Evolutionary conservation across 768 basidiomycete genomes (phyloP).

Genomic region (Suillus spraguei): DNA sequence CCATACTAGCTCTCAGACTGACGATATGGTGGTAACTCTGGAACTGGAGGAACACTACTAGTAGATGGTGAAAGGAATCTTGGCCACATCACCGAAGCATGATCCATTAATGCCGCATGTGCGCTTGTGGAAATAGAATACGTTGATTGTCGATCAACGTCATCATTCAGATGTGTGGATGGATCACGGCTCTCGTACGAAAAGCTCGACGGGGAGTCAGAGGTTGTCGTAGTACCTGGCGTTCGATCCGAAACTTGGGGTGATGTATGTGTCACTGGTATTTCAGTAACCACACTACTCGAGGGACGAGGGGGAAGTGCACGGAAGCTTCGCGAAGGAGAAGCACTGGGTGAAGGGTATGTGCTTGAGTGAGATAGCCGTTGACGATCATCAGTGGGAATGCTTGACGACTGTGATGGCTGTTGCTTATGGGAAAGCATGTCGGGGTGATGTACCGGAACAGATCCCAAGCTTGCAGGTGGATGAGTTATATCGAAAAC

Average conservation of each 20-base stretch:
- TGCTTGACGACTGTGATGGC: slow-evolving; percentile 9
- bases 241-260: slow-evolving; percentile 1
- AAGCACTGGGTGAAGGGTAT: slow-evolving; percentile 15
- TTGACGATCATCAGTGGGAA: background rate
- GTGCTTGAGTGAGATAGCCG: background rate
- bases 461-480: slow-evolving; percentile 18
- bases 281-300: background rate
- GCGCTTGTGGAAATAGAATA: slow-evolving; percentile 27
- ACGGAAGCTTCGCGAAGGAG: slow-evolving; percentile 25
- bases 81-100: slow-evolving; percentile 27
- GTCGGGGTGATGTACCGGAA: slow-evolving; percentile 23
- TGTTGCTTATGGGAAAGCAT: slow-evolving; percentile 10
- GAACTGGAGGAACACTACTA: slow-evolving; percentile 9
- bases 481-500: slow-evolving; percentile 26
- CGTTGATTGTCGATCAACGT: slow-evolving; percentile 22
- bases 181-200: slow-evolving; percentile 2
- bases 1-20: slow-evolving; percentile 14
- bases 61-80: slow-evolving; percentile 18
- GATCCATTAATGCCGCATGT: slow-evolving; percentile 32
- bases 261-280: background rate
- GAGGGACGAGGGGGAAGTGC: slow-evolving; percentile 34
- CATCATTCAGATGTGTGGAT: slow-evolving; percentile 13
- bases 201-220: slow-evolving; percentile 8
- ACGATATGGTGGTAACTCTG: slow-evolving; percentile 14
- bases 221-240: slow-evolving; percentile 6